These are phyloP conservation scores for Cercis canadensis DNA, from an alignment of 306 rosid genomes.

Conservation along the genomic window DNA sequence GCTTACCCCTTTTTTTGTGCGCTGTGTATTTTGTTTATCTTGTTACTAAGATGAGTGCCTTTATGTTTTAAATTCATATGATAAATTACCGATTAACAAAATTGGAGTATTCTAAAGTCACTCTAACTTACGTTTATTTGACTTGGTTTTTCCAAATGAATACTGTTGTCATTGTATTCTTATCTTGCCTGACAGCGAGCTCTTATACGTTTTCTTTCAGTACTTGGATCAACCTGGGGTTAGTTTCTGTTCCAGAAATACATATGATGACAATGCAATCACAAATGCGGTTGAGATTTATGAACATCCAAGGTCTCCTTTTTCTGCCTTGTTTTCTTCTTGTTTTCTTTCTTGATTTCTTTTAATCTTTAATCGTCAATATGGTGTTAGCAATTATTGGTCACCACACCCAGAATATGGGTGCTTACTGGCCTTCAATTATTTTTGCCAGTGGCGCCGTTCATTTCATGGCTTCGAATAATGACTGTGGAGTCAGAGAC, in stretches of 20 bases:
- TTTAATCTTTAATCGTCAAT: conserved; percentile 20
- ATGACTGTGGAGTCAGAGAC: conserved; percentile 82
- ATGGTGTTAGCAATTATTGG: conserved; percentile 16
- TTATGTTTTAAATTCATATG: neutral
- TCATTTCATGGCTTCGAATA: conserved; percentile 91
- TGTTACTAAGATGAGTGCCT: neutral
- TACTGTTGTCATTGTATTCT: neutral
- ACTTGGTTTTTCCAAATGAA: conserved; percentile 9
- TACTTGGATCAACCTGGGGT: conserved; percentile 82
- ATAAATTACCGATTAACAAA: conserved; percentile 12
- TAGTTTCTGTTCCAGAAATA: conserved; percentile 83
- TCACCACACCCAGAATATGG: neutral
- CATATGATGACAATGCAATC: conserved; percentile 84
- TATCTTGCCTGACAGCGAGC: conserved; percentile 9
- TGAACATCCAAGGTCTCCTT: conserved; percentile 63
- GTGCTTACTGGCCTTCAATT: conserved; percentile 28
- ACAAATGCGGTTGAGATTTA: conserved; percentile 90
- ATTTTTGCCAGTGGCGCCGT: conserved; percentile 71
- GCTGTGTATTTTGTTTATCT: neutral
- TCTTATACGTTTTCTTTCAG: conserved; percentile 47
- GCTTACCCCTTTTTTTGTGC: neutral
- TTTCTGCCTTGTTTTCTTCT: conserved; percentile 5
- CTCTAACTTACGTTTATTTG: conserved; percentile 9
- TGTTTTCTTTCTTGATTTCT: conserved; percentile 16
- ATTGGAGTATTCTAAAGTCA: neutral